phyloP scores from a whole-genome alignment of 2,329 filamentous ascomycete species.

The Parastagonospora avenae region DNA sequence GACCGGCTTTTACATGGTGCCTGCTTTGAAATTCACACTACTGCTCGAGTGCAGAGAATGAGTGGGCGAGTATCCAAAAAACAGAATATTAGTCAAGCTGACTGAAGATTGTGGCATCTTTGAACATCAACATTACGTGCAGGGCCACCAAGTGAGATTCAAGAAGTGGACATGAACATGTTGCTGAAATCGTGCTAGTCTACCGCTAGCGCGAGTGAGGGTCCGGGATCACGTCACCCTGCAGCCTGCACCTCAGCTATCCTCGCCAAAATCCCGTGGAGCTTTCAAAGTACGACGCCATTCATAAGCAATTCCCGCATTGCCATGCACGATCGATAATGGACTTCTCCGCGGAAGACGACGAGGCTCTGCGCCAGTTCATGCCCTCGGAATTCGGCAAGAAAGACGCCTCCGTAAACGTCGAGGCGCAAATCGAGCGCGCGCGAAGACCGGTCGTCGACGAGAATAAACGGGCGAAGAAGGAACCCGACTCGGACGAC shows the following conservation, averaged over 20 bases:
- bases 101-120: not conserved
- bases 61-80: no score
- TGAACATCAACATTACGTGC: not conserved
- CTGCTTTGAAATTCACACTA: not conserved
- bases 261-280: conserved; percentile 5
- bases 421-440: conserved; percentile 79
- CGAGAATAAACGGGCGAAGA: conserved; percentile 33
- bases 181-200: conserved; percentile 1
- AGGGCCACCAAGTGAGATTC: not conserved
- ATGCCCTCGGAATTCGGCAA: conserved; percentile 87
- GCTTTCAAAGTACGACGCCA: not conserved
- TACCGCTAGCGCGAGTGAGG: not conserved
- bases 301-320: conserved; percentile 4
- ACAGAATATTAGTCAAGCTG: no score
- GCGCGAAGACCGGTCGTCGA: conserved; percentile 66
- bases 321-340: conserved; percentile 17
- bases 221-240: conserved; percentile 12
- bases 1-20: not conserved
- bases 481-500: conserved; percentile 40
- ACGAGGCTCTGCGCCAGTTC: conserved; percentile 76
- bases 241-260: conserved; percentile 6
- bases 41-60: not conserved
- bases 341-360: conserved; percentile 47
- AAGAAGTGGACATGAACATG: conserved; percentile 1
- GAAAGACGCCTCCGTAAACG: conserved; percentile 72